These are phyloP conservation scores for Calendula officinalis DNA, from an alignment of 129 eudicot species.

Conservation along the genomic window DNA sequence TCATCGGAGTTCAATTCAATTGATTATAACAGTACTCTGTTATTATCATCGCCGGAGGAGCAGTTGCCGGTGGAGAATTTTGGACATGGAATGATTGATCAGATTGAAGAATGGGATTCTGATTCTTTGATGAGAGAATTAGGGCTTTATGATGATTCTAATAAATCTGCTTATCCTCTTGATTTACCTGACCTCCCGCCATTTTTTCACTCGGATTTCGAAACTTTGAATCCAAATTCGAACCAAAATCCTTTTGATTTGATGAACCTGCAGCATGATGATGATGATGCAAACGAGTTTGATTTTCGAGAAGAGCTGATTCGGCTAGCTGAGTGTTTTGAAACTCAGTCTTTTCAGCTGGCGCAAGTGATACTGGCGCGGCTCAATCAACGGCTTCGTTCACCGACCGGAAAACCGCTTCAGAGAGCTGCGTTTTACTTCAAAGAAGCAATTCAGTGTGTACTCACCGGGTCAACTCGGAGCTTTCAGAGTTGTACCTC, in stretches of 20 bases:
- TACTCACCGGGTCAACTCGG: constrained; percentile 54
- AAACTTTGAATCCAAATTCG: constrained; percentile 17
- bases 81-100: constrained; percentile 53
- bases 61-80: constrained; percentile 34
- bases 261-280: constrained; percentile 19
- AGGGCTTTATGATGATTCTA: constrained; percentile 28
- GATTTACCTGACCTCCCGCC: constrained; percentile 54
- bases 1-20: constrained; percentile 24
- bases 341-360: constrained; percentile 66
- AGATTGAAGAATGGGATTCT: constrained; percentile 77
- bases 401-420: constrained; percentile 59
- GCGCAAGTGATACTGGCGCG: constrained; percentile 24
- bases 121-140: constrained; percentile 44
- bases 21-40: neutral
- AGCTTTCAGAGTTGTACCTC: constrained; percentile 37
- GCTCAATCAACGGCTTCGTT: constrained; percentile 59
- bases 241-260: constrained; percentile 37
- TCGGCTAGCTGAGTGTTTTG: constrained; percentile 67
- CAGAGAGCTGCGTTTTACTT: constrained; percentile 85
- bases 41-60: constrained; percentile 15
- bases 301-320: constrained; percentile 66
- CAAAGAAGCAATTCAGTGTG: constrained; percentile 77
- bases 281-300: constrained; percentile 29
- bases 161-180: constrained; percentile 31
- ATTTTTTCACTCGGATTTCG: constrained; percentile 39